These are phyloP conservation scores for Berberis vulgaris DNA, from an alignment of 164 flowering plant species.

Conservation along the genomic window DNA sequence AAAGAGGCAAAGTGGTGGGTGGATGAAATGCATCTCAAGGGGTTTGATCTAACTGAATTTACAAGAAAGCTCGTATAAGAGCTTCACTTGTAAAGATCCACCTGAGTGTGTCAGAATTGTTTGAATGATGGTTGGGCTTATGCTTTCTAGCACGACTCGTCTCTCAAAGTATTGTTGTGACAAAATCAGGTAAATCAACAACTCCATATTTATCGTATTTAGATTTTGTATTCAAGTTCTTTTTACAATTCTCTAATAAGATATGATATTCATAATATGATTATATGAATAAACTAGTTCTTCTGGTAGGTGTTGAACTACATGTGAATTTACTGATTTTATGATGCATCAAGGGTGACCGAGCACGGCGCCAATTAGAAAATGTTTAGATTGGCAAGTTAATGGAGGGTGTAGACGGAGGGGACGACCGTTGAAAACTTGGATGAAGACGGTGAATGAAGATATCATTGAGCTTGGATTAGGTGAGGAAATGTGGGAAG, in stretches of 20 bases:
- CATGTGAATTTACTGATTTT: too few relatives aligned
- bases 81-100: neutral
- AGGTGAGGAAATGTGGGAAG: too few relatives aligned
- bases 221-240: neutral
- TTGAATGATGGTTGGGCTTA: neutral
- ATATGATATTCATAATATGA: neutral
- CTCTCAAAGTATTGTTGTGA: neutral
- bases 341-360: too few relatives aligned
- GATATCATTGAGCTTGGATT: too few relatives aligned
- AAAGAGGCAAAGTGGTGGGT: conserved; percentile 42
- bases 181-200: neutral
- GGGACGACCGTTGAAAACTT: too few relatives aligned
- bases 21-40: conserved; percentile 42
- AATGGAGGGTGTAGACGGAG: too few relatives aligned
- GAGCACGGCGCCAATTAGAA: too few relatives aligned
- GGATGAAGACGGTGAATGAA: too few relatives aligned
- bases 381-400: too few relatives aligned
- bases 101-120: neutral
- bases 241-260: neutral
- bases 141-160: neutral
- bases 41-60: conserved; percentile 21
- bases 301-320: too few relatives aligned
- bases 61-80: conserved; percentile 1
- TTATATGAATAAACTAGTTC: too few relatives aligned
- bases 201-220: neutral